Conservation (phyloP, 805 yeast genomes). For the Jamesozyma hellenica region DNA sequence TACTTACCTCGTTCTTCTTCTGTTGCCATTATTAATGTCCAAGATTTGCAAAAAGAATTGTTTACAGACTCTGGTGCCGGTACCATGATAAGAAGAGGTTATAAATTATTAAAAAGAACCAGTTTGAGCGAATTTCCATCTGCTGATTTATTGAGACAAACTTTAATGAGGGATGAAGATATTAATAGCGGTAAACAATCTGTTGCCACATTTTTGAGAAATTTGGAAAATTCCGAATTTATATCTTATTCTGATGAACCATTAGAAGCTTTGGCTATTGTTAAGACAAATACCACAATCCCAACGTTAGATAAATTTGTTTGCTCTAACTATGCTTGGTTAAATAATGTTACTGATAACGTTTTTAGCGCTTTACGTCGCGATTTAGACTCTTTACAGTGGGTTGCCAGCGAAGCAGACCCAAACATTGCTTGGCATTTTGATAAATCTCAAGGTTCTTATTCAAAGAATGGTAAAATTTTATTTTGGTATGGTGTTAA, state of each 20-base stretch:
- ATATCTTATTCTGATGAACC: slow-evolving; percentile 93
- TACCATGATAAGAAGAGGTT: slow-evolving; percentile 94
- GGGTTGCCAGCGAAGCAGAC: slow-evolving; percentile 88
- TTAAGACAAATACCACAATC: slow-evolving; percentile 42
- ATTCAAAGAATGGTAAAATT: slow-evolving; percentile 77
- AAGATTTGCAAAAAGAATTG: slow-evolving; percentile 91
- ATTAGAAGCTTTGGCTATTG: slow-evolving; percentile 85
- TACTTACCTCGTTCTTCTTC: slow-evolving; percentile 94
- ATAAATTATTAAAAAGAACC: slow-evolving; percentile 67
- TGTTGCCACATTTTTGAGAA: slow-evolving; percentile 72
- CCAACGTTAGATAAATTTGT: slow-evolving; percentile 77
- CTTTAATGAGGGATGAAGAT: slow-evolving; percentile 67
- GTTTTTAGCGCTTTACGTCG: slow-evolving; percentile 73
- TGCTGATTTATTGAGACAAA: slow-evolving; percentile 68
- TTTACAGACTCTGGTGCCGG: slow-evolving; percentile 99
- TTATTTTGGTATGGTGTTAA: slow-evolving; percentile 90
- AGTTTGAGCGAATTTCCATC: slow-evolving; percentile 58
- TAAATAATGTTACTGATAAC: slow-evolving; percentile 92
- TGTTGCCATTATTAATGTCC: slow-evolving; percentile 92
- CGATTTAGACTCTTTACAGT: slow-evolving; percentile 65
- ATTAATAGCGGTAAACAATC: slow-evolving; percentile 59
- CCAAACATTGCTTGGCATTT: slow-evolving; percentile 88
- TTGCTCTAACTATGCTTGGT: slow-evolving; percentile 88
- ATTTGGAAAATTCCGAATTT: slow-evolving; percentile 52
- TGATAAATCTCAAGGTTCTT: slow-evolving; percentile 88